Evolutionary conservation across 805 yeast genomes (phyloP).

Genomic region (Hanseniaspora clermontiae): DNA sequence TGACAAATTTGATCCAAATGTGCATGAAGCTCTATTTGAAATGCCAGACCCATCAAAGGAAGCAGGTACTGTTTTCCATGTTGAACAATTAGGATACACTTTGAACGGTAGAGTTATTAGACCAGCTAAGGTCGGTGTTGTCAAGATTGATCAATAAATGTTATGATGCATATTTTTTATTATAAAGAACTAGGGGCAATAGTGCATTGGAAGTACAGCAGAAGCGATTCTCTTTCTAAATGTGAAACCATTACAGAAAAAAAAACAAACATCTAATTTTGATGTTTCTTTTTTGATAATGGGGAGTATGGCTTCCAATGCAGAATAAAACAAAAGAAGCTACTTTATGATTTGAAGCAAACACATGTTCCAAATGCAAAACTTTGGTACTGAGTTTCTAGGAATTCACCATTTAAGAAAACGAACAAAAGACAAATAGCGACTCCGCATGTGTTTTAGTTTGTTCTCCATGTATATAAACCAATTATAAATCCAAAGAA

Average conservation of each 20-base stretch:
- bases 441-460: too few relatives aligned
- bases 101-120: constrained; percentile 78
- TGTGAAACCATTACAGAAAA: too few relatives aligned
- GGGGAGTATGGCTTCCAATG: too few relatives aligned
- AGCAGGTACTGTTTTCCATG: constrained; percentile 85
- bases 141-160: constrained; percentile 34
- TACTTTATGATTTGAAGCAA: too few relatives aligned
- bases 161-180: not conserved
- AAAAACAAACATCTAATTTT: too few relatives aligned
- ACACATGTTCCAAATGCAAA: too few relatives aligned
- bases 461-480: not conserved
- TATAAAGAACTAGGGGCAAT: not conserved
- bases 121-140: constrained; percentile 94
- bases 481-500: not conserved
- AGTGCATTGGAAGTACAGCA: not conserved
- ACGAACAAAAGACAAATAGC: not conserved
- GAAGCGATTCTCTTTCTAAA: too few relatives aligned
- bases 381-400: too few relatives aligned
- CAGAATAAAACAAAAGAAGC: too few relatives aligned
- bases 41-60: constrained; percentile 75
- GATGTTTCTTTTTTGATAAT: too few relatives aligned
- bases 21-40: constrained; percentile 87
- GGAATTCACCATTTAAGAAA: not conserved
- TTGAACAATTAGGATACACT: constrained; percentile 80
- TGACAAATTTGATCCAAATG: constrained; percentile 77